Evolutionary conservation across 495 filamentous ascomycete genomes (phyloP).

Genomic region (Penicillium atrosanguineum): DNA sequence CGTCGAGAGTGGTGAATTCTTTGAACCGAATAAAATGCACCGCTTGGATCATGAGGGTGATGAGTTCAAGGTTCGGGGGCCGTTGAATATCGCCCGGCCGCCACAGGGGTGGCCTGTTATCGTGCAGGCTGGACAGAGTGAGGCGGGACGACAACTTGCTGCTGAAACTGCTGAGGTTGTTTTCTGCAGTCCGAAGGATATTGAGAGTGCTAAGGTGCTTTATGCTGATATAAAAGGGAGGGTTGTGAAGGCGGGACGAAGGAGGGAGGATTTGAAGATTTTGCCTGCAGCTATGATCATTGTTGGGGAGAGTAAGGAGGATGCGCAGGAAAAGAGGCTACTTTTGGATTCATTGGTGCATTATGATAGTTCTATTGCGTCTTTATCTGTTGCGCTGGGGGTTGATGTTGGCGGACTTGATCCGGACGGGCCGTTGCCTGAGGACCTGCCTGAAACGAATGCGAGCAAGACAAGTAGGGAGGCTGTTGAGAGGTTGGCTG

Average conservation of each 20-base stretch:
- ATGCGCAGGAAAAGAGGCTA: slow-evolving; percentile 48
- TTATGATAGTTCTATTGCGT: slow-evolving; percentile 56
- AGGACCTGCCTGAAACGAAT: slow-evolving; percentile 50
- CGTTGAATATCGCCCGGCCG: slow-evolving; percentile 53
- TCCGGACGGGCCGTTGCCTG: slow-evolving; percentile 48
- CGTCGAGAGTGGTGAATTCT: slow-evolving; percentile 44
- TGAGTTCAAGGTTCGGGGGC: slow-evolving; percentile 44
- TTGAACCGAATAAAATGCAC: slow-evolving; percentile 49
- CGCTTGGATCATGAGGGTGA: slow-evolving; percentile 50
- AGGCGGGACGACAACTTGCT: slow-evolving; percentile 51
- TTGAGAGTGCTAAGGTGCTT: slow-evolving; percentile 47
- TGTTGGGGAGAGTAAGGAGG: slow-evolving; percentile 41
- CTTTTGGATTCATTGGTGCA: slow-evolving; percentile 52
- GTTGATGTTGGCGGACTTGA: slow-evolving; percentile 46
- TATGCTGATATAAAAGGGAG: slow-evolving; percentile 53
- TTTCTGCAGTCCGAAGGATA: slow-evolving; percentile 42
- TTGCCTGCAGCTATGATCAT: slow-evolving; percentile 52
- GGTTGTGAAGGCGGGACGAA: slow-evolving; percentile 40
- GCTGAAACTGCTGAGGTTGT: slow-evolving; percentile 56
- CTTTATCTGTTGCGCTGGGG: slow-evolving; percentile 48
- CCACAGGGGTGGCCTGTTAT: slow-evolving; percentile 57
- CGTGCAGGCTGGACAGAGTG: slow-evolving; percentile 54
- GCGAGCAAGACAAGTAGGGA: slow-evolving; percentile 51
- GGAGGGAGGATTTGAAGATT: slow-evolving; percentile 48
- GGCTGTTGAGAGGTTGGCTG: slow-evolving; percentile 40